These are phyloP conservation scores for Eleusine indica DNA, from an alignment of 176 grass and related monocot species.

Conservation along the genomic window DNA sequence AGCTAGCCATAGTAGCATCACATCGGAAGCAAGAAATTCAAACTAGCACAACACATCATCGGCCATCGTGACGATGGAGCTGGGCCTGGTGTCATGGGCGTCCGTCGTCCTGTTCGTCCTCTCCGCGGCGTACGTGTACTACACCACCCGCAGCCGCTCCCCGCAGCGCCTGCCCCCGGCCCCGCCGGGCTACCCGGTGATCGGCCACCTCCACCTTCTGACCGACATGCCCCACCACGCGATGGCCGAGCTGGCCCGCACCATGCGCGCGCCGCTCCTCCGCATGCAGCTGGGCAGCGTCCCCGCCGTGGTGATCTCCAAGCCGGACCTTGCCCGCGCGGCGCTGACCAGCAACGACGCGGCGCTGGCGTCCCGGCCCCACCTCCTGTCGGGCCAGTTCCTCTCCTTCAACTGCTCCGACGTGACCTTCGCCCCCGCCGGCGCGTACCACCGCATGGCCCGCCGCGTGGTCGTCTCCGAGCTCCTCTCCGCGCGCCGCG, in stretches of 20 bases:
- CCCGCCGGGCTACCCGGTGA: conserved; percentile 41
- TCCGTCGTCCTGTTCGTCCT: conserved; percentile 10
- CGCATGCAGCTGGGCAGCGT: conserved; percentile 36
- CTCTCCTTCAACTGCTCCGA: conserved; percentile 54
- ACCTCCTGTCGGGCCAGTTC: conserved; percentile 45
- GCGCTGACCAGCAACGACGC: conserved; percentile 48
- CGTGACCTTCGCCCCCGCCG: conserved; percentile 46
- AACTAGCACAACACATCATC: too few species aligned
- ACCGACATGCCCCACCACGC: conserved; percentile 46
- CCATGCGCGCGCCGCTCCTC: conserved; percentile 38
- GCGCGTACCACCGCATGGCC: conserved; percentile 48
- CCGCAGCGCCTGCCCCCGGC: conserved; percentile 26
- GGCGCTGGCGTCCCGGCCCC: conserved; percentile 45
- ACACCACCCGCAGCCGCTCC: background rate
- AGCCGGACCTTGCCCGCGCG: conserved; percentile 42
- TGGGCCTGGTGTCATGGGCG: background rate
- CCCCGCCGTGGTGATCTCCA: conserved; percentile 46
- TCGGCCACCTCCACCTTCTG: conserved; percentile 50
- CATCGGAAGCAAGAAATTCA: too few species aligned
- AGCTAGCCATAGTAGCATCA: too few species aligned
- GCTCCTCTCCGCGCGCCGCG: conserved; percentile 50
- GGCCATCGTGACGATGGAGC: conserved; percentile 11
- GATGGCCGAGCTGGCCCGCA: conserved; percentile 22
- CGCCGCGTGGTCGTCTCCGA: conserved; percentile 45
- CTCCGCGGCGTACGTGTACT: conserved; percentile 13